Evolutionary conservation across 768 basidiomycete species (phyloP), one percentile per base, ranked within the genome.

Genomic region (Leccinellum luteum): DNA sequence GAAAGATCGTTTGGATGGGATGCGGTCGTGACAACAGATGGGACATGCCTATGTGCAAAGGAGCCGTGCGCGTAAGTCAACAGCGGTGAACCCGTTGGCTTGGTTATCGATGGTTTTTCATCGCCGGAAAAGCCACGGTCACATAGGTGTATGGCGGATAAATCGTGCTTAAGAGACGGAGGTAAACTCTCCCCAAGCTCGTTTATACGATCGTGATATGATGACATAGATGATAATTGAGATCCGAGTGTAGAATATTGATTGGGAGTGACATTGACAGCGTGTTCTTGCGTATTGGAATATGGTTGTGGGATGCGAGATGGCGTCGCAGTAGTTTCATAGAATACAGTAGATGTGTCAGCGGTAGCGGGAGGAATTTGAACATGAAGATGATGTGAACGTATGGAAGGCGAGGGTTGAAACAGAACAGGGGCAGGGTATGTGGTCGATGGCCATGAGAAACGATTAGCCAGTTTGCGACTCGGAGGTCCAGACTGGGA

Each of bases 271-370:
- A 62, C 65, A 65, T 67, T 63, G 58, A 59, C 63, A 58, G 58
- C 51, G 52, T 57, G 66, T 54, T 66, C 64, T 57, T 64, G 67
- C 13, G 48, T 51, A 52, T 55, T 58, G 32, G 54, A 44, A 51
- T 60, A 58, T 54, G 58, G 55, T 48, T 62, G 70, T 21, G 65
- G 41, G 43, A 67, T 54, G 56, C 60, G 71, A 52, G 67, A 65
- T 56, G 64, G 74, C 55, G 79, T 66, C 62, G 71, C 69, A 30
- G 71, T 76, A 28, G 85, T 86, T 75, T 87, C 82, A 69, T 86
- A 87, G 75, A 77, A 87, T 81, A 87, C 83, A 81, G 82, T 85
- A 61, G 80, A 75, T 64, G 79, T 65, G 67, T 81, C 80, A 57
- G 75, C 64, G 30, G 51, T 21, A 43, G 55, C 67, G 68, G 70